These are phyloP conservation scores for Fusarium sarcochroum DNA, from an alignment of 2,329 filamentous ascomycete genomes.

Conservation along the genomic window DNA sequence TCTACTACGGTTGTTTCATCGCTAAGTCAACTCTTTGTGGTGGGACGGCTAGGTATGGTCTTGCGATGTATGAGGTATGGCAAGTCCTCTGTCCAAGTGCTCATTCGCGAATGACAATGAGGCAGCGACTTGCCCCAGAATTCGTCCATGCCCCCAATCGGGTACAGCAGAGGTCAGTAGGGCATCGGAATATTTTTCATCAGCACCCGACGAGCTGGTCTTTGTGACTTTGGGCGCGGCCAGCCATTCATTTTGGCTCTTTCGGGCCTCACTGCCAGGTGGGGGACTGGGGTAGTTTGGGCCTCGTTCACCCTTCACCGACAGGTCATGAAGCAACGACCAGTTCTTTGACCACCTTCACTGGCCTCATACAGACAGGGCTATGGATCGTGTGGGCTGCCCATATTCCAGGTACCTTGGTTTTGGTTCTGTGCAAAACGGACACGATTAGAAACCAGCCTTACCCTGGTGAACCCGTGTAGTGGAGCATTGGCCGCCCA, in stretches of 20 bases:
- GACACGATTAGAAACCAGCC: constrained; percentile 29
- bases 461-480: constrained; percentile 20
- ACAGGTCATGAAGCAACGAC: constrained; percentile 29
- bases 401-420: constrained; percentile 22
- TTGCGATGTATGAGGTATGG: constrained; percentile 23
- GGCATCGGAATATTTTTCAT: constrained; percentile 37
- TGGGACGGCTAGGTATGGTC: constrained; percentile 31
- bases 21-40: constrained; percentile 41
- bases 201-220: constrained; percentile 37
- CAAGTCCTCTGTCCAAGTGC: constrained; percentile 24
- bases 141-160: constrained; percentile 36
- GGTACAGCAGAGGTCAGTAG: constrained; percentile 22
- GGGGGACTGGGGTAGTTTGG: constrained; percentile 31
- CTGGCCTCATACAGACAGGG: constrained; percentile 30
- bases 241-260: constrained; percentile 27
- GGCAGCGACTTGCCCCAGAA: constrained; percentile 35
- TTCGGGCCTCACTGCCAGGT: constrained; percentile 38
- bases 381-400: constrained; percentile 22
- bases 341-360: constrained; percentile 36
- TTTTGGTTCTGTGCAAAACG: constrained; percentile 36
- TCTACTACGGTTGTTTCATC: constrained; percentile 39
- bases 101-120: constrained; percentile 22
- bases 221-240: constrained; percentile 21
- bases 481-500: constrained; percentile 44
- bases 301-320: constrained; percentile 37